These are phyloP conservation scores for Brassica juncea DNA, from an alignment of 345 rosid genomes.

Conservation along the genomic window DNA sequence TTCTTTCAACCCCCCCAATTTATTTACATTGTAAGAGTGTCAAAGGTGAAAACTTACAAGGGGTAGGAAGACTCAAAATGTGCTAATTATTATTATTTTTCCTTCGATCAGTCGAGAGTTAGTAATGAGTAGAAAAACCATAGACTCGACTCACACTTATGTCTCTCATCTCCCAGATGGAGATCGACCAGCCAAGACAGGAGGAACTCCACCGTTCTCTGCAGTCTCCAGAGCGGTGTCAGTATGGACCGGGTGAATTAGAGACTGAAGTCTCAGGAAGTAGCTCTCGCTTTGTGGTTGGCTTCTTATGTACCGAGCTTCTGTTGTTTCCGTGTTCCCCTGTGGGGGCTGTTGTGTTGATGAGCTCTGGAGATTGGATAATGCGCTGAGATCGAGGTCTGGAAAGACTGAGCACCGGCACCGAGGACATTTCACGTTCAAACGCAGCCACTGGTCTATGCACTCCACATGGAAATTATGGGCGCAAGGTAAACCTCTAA, in stretches of 20 bases:
- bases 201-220: conserved; percentile 39
- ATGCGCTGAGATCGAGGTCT: conserved; percentile 91
- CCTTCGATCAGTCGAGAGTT: conserved; percentile 17
- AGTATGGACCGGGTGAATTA: conserved; percentile 59
- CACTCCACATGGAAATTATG: conserved; percentile 98
- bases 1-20: neutral
- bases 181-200: conserved; percentile 9
- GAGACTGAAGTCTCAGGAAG: conserved; percentile 66
- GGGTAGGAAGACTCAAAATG: neutral
- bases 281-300: conserved; percentile 81
- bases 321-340: conserved; percentile 44
- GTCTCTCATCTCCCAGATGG: conserved; percentile 31
- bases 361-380: conserved; percentile 66
- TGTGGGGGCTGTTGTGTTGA: conserved; percentile 19
- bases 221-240: conserved; percentile 41
- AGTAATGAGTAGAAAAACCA: neutral
- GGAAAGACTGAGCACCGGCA: conserved; percentile 97
- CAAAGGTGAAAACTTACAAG: conserved; percentile 4
- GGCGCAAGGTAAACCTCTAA: conserved; percentile 97
- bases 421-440: conserved; percentile 95
- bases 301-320: conserved; percentile 58
- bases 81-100: neutral
- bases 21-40: conserved; percentile 24
- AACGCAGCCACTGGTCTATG: conserved; percentile 92
- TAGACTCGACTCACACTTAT: conserved; percentile 11